phyloP scores from a whole-genome alignment of 2,329 filamentous ascomycete species.

The Xylaria sp. region DNA sequence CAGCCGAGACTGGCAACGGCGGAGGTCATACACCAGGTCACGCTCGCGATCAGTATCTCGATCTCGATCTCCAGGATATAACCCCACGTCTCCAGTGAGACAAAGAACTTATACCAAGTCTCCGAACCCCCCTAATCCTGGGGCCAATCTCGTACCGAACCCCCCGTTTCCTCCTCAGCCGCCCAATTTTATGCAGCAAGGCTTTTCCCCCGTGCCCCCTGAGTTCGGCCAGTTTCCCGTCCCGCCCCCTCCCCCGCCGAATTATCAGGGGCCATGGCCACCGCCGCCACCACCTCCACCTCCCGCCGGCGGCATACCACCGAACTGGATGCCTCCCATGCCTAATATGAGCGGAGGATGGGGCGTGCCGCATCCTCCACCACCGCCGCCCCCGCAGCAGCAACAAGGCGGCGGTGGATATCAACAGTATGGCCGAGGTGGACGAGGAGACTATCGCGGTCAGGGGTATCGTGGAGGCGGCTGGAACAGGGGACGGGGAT shows the following conservation, averaged over 20 bases:
- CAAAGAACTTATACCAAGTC: slow-evolving; percentile 32
- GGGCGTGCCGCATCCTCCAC: slow-evolving; percentile 42
- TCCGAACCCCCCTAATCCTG: slow-evolving; percentile 29
- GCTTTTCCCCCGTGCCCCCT: slow-evolving; percentile 37
- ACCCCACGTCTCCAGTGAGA: slow-evolving; percentile 6
- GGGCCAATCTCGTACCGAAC: slow-evolving; percentile 29
- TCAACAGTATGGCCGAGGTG: slow-evolving; percentile 48
- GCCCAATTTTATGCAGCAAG: slow-evolving; percentile 40
- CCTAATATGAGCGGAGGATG: slow-evolving; percentile 37
- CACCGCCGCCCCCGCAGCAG: slow-evolving; percentile 35
- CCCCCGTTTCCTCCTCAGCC: slow-evolving; percentile 41
- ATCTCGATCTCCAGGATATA: slow-evolving; percentile 35
- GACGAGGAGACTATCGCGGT: slow-evolving; percentile 48
- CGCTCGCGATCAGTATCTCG: slow-evolving; percentile 37
- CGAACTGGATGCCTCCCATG: slow-evolving; percentile 45
- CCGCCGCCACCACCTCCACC: slow-evolving; percentile 43
- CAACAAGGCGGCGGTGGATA: slow-evolving; percentile 41
- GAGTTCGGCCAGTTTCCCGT: slow-evolving; percentile 44
- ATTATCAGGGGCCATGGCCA: slow-evolving; percentile 43
- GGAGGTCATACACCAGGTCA: slow-evolving; percentile 50
- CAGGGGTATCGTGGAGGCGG: slow-evolving; percentile 45
- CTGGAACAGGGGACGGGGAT: slow-evolving; percentile 45
- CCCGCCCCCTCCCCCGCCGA: slow-evolving; percentile 46
- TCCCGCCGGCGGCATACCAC: slow-evolving; percentile 40
- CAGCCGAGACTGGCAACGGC: slow-evolving; percentile 45